These are phyloP conservation scores for Colletotrichum noveboracense DNA, from an alignment of 2,329 filamentous ascomycete genomes.

Conservation along the genomic window DNA sequence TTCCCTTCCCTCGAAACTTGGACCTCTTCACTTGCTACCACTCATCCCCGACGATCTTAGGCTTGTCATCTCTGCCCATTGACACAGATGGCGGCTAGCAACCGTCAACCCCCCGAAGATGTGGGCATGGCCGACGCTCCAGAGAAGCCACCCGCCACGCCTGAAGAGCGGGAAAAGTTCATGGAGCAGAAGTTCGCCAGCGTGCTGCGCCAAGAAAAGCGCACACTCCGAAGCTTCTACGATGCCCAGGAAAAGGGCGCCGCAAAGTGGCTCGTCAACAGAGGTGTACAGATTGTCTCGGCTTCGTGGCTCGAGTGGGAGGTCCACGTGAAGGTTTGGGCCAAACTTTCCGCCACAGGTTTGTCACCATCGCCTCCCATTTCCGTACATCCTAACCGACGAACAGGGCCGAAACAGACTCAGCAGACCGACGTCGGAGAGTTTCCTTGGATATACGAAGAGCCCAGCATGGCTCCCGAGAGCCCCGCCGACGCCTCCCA, in stretches of 20 bases:
- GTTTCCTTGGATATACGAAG: neutral
- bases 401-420: rapidly evolving
- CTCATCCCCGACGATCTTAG: neutral
- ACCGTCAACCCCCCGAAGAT: neutral
- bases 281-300: neutral
- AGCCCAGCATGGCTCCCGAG: neutral
- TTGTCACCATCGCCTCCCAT: neutral
- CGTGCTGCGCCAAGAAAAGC: neutral
- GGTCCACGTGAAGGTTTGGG: neutral
- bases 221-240: neutral
- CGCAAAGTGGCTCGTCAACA: neutral
- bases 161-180: neutral
- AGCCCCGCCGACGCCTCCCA: neutral
- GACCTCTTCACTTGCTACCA: neutral
- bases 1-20: neutral
- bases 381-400: neutral
- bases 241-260: neutral
- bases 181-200: neutral
- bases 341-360: neutral
- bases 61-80: neutral
- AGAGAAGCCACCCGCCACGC: neutral
- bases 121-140: neutral
- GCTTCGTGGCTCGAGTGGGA: neutral
- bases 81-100: neutral
- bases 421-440: neutral